These are phyloP conservation scores for Lipomyces chichibuensis DNA, from an alignment of 805 yeast species.

Conservation along the genomic window DNA sequence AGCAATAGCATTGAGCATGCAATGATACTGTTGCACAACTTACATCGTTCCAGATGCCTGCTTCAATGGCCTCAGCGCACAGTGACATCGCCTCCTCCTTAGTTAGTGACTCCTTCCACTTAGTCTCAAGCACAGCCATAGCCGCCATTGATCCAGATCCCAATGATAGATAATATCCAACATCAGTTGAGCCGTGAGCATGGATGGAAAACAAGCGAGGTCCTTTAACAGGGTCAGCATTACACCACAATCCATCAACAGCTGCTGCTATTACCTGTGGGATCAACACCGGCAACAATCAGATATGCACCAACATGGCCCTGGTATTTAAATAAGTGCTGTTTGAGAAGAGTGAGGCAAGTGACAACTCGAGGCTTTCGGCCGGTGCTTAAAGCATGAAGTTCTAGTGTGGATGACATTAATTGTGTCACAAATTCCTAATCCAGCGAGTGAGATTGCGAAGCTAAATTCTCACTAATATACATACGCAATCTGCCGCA, in stretches of 20 bases:
- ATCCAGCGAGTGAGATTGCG: background rate
- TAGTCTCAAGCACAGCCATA: slow-evolving; percentile 92
- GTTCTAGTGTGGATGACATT: slow-evolving; percentile 85
- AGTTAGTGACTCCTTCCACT: slow-evolving; percentile 77
- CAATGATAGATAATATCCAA: slow-evolving; percentile 87
- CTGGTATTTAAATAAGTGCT: slow-evolving; percentile 93
- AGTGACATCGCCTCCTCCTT: slow-evolving; percentile 89
- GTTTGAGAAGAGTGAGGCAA: slow-evolving; percentile 89
- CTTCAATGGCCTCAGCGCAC: slow-evolving; percentile 90
- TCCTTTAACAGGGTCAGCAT: slow-evolving; percentile 20
- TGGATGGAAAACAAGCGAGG: slow-evolving; percentile 90
- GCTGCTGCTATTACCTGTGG: slow-evolving; percentile 66
- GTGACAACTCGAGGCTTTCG: slow-evolving; percentile 93
- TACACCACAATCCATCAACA: background rate
- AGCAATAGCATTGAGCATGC: background rate
- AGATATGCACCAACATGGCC: slow-evolving; percentile 97
- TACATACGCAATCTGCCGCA: slow-evolving; percentile 83
- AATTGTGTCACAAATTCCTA: slow-evolving; percentile 91
- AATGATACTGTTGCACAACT: slow-evolving; percentile 1
- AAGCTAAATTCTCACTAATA: background rate
- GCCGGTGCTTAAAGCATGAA: slow-evolving; percentile 80
- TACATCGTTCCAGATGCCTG: slow-evolving; percentile 96
- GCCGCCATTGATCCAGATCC: slow-evolving; percentile 99
- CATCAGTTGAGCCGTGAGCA: slow-evolving; percentile 97
- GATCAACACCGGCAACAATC: slow-evolving; percentile 97